Evolutionary conservation across 139 green algal genomes (phyloP).

Genomic region (Tetraselmis striata): DNA sequence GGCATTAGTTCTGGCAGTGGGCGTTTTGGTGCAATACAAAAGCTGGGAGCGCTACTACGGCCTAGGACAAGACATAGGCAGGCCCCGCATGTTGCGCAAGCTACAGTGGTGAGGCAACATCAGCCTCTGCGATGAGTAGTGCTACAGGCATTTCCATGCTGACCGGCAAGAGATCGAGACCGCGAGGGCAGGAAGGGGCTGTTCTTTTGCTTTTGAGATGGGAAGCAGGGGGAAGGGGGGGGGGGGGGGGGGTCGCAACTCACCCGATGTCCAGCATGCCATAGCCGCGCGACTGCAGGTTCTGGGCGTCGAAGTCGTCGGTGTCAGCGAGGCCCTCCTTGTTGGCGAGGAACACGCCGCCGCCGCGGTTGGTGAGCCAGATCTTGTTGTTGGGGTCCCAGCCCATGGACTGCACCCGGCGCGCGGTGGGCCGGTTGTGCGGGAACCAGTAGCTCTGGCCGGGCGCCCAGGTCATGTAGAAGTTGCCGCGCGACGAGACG

Average conservation of each 20-base stretch:
- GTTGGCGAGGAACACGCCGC: constrained; percentile 71
- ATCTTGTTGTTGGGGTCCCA: constrained; percentile 68
- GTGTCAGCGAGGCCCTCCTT: constrained; percentile 32
- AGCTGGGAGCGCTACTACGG: too few relatives aligned
- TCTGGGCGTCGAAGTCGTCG: constrained; percentile 68
- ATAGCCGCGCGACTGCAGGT: constrained; percentile 85
- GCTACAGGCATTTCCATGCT: too few relatives aligned
- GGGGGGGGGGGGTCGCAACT: background rate
- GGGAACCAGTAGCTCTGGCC: constrained; percentile 88
- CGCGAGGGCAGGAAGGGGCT: too few relatives aligned
- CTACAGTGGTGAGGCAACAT: too few relatives aligned
- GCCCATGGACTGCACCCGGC: constrained; percentile 95
- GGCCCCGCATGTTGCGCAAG: too few relatives aligned
- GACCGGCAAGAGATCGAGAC: too few relatives aligned
- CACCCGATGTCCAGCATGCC: constrained; percentile 92
- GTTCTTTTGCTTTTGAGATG: too few relatives aligned
- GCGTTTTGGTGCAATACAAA: too few relatives aligned
- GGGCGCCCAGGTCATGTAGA: constrained; percentile 96
- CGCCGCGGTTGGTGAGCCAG: constrained; percentile 89
- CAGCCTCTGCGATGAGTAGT: too few relatives aligned
- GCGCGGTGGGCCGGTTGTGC: constrained; percentile 83
- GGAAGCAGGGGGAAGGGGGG: background rate
- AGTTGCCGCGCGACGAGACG: constrained; percentile 93
- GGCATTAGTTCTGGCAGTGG: too few relatives aligned
- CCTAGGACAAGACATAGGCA: too few relatives aligned